A percentile compares a stretch with the other conserved stretches of the same genome.
Conservation (phyloP, 208 protist species). For the Borovskyia barvae region DNA sequence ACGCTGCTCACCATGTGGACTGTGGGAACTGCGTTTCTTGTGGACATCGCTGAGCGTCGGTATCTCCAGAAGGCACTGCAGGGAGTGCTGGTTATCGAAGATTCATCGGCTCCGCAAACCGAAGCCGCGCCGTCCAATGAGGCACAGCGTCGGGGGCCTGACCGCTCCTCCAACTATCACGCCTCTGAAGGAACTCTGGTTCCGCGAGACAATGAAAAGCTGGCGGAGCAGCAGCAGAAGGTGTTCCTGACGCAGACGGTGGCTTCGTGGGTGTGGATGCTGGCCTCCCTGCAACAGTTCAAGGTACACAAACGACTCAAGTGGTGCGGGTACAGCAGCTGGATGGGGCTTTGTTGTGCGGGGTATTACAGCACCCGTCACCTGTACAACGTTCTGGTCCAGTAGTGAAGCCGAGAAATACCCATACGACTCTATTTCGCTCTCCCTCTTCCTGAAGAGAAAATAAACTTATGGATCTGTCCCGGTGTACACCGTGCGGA, state of each 20-base stretch:
- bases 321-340: conserved; percentile 85
- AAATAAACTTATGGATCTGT: too few relatives aligned
- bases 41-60: conserved; percentile 58
- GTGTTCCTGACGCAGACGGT: conserved; percentile 63
- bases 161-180: too few relatives aligned
- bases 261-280: conserved; percentile 82
- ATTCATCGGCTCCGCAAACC: neutral
- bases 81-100: conserved; percentile 1
- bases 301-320: conserved; percentile 62
- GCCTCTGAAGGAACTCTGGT: too few relatives aligned
- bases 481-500: too few relatives aligned
- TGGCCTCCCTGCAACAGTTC: conserved; percentile 80
- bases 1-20: conserved; percentile 76
- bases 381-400: conserved; percentile 48
- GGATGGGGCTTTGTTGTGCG: conserved; percentile 55
- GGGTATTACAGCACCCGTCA: conserved; percentile 71
- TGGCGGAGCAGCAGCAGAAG: conserved; percentile 31
- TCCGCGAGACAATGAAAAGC: conserved; percentile 5
- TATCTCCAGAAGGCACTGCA: conserved; percentile 35
- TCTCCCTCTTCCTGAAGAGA: neutral
- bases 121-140: too few relatives aligned
- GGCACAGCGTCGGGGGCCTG: too few relatives aligned
- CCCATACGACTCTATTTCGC: neutral
- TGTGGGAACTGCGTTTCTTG: conserved; percentile 63
- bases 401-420: neutral